Conservation (phyloP, 371 early-diverging fungal genomes). For the Syncephalastrum contaminatum region DNA sequence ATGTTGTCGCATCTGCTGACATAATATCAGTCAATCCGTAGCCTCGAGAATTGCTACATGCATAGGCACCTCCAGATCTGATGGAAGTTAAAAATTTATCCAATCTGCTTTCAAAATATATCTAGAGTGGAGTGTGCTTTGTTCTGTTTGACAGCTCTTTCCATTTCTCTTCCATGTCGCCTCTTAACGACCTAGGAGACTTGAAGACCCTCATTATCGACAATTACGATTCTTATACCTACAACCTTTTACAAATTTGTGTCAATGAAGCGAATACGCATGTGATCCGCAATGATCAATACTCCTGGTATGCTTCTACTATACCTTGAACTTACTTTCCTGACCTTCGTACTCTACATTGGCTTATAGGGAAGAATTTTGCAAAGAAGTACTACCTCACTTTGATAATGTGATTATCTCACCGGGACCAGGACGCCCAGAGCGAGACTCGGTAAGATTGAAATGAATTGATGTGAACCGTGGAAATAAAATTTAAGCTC, state of each 20-base stretch:
- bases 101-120: too few species aligned
- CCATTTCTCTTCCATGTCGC: too few species aligned
- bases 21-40: too few species aligned
- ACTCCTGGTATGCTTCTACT: slow-evolving; percentile 59
- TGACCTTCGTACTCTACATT: background rate
- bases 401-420: slow-evolving; percentile 91
- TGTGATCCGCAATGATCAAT: slow-evolving; percentile 91
- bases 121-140: too few species aligned
- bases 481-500: slow-evolving; percentile 5
- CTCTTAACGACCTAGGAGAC: background rate
- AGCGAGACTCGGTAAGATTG: slow-evolving; percentile 25
- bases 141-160: too few species aligned
- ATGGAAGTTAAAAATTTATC: too few species aligned
- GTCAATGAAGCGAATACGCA: slow-evolving; percentile 50
- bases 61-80: too few species aligned
- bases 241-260: slow-evolving; percentile 84
- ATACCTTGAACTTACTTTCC: slow-evolving; percentile 1
- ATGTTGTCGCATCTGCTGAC: too few species aligned
- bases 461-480: slow-evolving; percentile 4
- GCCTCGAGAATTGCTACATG: too few species aligned
- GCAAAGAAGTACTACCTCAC: slow-evolving; percentile 64
- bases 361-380: slow-evolving; percentile 52
- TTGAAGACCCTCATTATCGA: slow-evolving; percentile 80
- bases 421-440: slow-evolving; percentile 91
- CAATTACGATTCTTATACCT: slow-evolving; percentile 97